A percentile compares a stretch with the other conserved stretches of the same genome.
These are phyloP conservation scores for Polyporus tsugae DNA, from an alignment of 1,284 basidiomycete species.

Conservation along the genomic window DNA sequence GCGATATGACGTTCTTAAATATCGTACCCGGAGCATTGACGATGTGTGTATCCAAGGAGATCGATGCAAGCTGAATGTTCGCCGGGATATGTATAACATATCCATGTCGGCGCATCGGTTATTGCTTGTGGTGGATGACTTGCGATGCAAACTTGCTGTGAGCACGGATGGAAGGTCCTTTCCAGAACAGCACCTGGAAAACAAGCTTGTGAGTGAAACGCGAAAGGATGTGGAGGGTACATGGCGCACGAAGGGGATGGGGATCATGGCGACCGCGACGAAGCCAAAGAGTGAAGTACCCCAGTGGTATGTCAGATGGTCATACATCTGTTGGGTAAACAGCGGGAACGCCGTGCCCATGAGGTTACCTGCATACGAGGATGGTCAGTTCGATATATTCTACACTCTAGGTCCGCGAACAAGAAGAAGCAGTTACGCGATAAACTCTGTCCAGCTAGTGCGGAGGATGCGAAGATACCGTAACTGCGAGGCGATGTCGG, in stretches of 20 bases:
- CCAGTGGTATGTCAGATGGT: constrained; percentile 69
- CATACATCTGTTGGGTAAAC: constrained; percentile 71
- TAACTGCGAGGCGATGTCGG: constrained; percentile 51
- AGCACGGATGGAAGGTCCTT: constrained; percentile 67
- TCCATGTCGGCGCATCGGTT: not conserved
- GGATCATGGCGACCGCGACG: constrained; percentile 66
- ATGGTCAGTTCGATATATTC: not conserved
- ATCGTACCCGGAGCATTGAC: not conserved
- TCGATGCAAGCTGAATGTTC: not conserved
- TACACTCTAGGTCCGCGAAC: not conserved
- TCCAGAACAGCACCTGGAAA: constrained; percentile 63
- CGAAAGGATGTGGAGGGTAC: not conserved
- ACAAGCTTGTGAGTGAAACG: not conserved
- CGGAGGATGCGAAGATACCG: constrained; percentile 79
- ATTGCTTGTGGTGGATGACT: constrained; percentile 32
- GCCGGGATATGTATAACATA: not conserved
- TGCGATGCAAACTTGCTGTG: constrained; percentile 64
- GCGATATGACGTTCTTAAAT: not conserved
- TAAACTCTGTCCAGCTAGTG: constrained; percentile 80
- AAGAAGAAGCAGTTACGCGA: constrained; percentile 53
- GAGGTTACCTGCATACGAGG: constrained; percentile 56
- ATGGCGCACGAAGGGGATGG: constrained; percentile 69
- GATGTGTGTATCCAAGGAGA: not conserved
- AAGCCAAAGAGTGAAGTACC: constrained; percentile 74
- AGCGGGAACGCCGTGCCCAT: constrained; percentile 68